phyloP scores from a whole-genome alignment of 306 rosid genomes.

The Vachellia collinsii region DNA sequence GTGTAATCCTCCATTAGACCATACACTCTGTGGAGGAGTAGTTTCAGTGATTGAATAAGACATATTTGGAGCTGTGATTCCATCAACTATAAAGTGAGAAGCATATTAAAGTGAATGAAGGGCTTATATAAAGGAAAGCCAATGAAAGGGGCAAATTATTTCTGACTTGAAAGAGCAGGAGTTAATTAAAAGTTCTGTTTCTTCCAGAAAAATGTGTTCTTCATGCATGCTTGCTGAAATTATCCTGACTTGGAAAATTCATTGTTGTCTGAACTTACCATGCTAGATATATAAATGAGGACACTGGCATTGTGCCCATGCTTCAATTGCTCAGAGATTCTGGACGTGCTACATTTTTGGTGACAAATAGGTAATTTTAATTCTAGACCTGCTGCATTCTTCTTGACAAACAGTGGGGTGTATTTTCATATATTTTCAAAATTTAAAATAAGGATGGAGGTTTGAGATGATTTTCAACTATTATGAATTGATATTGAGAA shows the following conservation, averaged over 20 bases:
- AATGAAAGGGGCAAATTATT: constrained; percentile 13
- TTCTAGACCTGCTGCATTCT: constrained; percentile 77
- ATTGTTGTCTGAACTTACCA: constrained; percentile 33
- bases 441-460: constrained; percentile 5
- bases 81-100: not conserved
- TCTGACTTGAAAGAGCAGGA: constrained; percentile 6
- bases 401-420: constrained; percentile 47
- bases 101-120: constrained; percentile 4
- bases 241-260: constrained; percentile 23
- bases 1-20: too few species aligned
- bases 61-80: too few species aligned
- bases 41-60: too few species aligned
- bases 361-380: constrained; percentile 82
- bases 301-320: constrained; percentile 79
- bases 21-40: too few species aligned
- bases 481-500: constrained; percentile 10
- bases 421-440: not conserved
- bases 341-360: constrained; percentile 92
- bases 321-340: constrained; percentile 92
- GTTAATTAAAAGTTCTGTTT: constrained; percentile 19
- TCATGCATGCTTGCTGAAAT: constrained; percentile 29
- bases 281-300: constrained; percentile 83
- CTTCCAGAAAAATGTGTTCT: constrained; percentile 22
- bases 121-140: not conserved
- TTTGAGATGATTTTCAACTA: not conserved